These are phyloP conservation scores for Saccharomycopsis schoenii DNA, from an alignment of 805 yeast species.

Conservation along the genomic window DNA sequence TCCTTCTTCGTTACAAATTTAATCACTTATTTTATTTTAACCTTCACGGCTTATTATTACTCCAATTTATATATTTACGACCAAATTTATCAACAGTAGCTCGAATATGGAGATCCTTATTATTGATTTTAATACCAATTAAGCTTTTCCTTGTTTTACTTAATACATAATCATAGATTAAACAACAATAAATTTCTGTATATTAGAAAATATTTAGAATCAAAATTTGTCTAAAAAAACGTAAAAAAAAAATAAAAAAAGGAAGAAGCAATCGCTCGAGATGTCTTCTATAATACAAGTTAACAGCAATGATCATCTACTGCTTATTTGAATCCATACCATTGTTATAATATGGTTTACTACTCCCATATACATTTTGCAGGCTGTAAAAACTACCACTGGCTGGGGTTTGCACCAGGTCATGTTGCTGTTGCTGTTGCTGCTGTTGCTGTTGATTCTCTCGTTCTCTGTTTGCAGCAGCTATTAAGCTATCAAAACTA, in stretches of 20 bases:
- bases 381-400: background rate
- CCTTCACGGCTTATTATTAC: background rate
- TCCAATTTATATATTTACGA: background rate
- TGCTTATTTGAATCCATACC: background rate
- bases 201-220: background rate
- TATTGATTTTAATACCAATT: too few species aligned
- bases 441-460: conserved; percentile 10
- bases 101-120: background rate
- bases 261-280: background rate
- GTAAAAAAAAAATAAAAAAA: background rate
- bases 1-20: conserved; percentile 2
- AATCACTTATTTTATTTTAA: background rate
- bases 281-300: background rate
- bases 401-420: background rate
- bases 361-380: background rate
- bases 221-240: background rate
- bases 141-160: background rate
- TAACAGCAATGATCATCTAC: background rate
- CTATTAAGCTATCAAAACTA: background rate
- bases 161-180: background rate
- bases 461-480: background rate
- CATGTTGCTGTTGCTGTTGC: conserved; percentile 5
- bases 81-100: background rate
- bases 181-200: background rate
- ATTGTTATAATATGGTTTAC: background rate